Percentiles rank a stretch among this genome's conserved stretches.
These are phyloP conservation scores for Skeletonema marinoi DNA, from an alignment of 108 stramenopile species.

Conservation along the genomic window DNA sequence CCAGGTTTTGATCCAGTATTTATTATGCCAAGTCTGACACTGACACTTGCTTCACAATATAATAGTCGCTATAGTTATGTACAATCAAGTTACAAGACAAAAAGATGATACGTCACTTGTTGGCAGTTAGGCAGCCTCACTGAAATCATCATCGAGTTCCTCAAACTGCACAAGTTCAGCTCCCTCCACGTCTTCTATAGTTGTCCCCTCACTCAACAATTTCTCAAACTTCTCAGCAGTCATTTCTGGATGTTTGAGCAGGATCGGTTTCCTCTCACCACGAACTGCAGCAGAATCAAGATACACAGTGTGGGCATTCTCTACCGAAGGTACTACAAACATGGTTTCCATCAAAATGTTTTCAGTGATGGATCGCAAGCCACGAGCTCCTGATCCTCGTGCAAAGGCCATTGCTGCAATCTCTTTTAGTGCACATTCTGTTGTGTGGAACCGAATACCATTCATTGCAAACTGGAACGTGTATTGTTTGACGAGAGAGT, in stretches of 20 bases:
- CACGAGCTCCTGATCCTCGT: conserved; percentile 95
- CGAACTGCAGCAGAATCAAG: conserved; percentile 90
- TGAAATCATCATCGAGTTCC: conserved; percentile 56
- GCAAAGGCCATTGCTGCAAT: conserved; percentile 89
- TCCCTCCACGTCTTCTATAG: conserved; percentile 56
- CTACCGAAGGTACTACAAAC: conserved; percentile 89
- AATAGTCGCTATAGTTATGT: not conserved
- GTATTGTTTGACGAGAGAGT: conserved; percentile 97
- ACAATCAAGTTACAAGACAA: not conserved
- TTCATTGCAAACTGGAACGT: conserved; percentile 93
- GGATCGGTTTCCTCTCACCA: conserved; percentile 83
- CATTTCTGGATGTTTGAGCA: conserved; percentile 76
- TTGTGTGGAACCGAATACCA: conserved; percentile 93
- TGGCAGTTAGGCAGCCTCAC: conserved; percentile 60
- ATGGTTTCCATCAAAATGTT: conserved; percentile 93
- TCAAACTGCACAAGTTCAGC: conserved; percentile 56
- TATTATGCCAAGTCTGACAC: too few relatives aligned
- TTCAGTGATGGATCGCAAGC: conserved; percentile 94
- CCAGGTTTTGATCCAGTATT: too few relatives aligned
- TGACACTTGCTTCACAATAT: too few relatives aligned
- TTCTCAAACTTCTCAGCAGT: conserved; percentile 79
- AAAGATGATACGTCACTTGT: not conserved
- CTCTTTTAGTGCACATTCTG: conserved; percentile 88
- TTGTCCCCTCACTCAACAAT: conserved; percentile 53
- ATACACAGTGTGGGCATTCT: conserved; percentile 92